Percentiles rank a stretch among this genome's conserved stretches.
phyloP scores from a whole-genome alignment of 345 rosid species.

The Arabidopsis suecica region DNA sequence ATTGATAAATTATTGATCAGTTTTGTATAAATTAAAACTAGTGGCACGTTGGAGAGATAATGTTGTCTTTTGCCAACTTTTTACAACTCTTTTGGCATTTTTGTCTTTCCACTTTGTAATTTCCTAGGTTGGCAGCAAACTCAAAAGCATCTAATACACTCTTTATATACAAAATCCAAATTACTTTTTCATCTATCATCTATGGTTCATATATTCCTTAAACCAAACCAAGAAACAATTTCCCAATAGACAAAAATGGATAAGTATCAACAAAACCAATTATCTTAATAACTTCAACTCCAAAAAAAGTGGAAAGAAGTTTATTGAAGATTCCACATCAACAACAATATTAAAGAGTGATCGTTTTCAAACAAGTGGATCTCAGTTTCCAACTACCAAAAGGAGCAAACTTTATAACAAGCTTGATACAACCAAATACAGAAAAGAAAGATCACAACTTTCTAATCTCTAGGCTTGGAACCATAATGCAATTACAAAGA shows the following conservation, averaged over 20 bases:
- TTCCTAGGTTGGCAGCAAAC: conserved; percentile 44
- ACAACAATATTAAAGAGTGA: neutral
- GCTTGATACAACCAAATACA: conserved; percentile 23
- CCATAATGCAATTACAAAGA: conserved; percentile 5
- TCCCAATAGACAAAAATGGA: neutral
- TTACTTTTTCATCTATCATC: neutral
- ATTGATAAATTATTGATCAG: neutral
- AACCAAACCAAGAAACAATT: conserved; percentile 21
- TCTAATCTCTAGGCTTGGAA: conserved; percentile 25
- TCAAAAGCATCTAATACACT: conserved; percentile 39
- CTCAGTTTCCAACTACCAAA: conserved; percentile 23
- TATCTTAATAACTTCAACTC: conserved; percentile 17
- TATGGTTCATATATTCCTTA: conserved; percentile 15
- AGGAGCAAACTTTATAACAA: conserved; percentile 27
- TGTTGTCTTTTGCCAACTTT: conserved; percentile 35
- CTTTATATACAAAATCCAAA: conserved; percentile 1
- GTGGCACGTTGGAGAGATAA: conserved; percentile 40
- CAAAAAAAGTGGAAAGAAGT: neutral
- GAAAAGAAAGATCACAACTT: conserved; percentile 11
- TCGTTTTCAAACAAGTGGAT: conserved; percentile 35
- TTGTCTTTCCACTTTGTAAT: conserved; percentile 36
- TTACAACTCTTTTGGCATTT: conserved; percentile 33
- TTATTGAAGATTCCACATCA: conserved; percentile 17
- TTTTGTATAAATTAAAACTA: neutral
- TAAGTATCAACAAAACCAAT: conserved; percentile 10